Base-by-base conservation (phyloP, 1,284 basidiomycete species). In the Phellinidium pouzarii region DNA sequence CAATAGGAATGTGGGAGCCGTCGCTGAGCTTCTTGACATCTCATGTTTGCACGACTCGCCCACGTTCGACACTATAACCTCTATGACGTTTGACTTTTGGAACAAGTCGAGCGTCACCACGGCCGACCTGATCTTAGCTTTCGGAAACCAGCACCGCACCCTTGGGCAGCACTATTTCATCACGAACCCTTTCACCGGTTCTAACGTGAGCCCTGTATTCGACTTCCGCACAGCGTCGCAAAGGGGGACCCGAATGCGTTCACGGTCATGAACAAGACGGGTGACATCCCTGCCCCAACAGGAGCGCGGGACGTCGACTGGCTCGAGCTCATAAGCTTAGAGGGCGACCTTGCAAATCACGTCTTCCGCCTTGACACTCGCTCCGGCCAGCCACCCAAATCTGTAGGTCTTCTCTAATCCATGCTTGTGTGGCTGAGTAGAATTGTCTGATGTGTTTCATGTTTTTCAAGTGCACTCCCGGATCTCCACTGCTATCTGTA, bases 151-250 rank as follows among this genome's bases (percentile, higher is more conserved):
- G 37, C 58, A 22, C 5, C 51, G 64, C 25, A 59, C 71, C 42
- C 73, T 81, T 52, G 79, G 79, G 3, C 70, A 76, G 56, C 80
- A 84, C 63, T 80, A 77, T 68, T 84, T 79, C 62, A 65, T 77
- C 20, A 47, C 67, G 11, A 75, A 75, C 59, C 72, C 75, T 4
- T 68, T 34, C 14, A 34, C 71, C 1, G 74, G 71, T 17, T 54
- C 63, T n/a, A 73, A 75, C n/a, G 51, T 76, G 42, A 70, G 65
- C 52, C 78, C 80, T 7, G 74, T 76, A 57, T 82, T 79, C 74
- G 79, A 83, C 66, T 79, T 79, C 65, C 72, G 72, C n/a, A 67
- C 68, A 8, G 66, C 67, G 14, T 61, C 64, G n/a, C 50, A 54
- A 29, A 43, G 51, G 76, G 77, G 11, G 71, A 76, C 52, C 43